Conservation (phyloP, 1,139 yeast genomes). For the Yamadazyma mexicana region DNA sequence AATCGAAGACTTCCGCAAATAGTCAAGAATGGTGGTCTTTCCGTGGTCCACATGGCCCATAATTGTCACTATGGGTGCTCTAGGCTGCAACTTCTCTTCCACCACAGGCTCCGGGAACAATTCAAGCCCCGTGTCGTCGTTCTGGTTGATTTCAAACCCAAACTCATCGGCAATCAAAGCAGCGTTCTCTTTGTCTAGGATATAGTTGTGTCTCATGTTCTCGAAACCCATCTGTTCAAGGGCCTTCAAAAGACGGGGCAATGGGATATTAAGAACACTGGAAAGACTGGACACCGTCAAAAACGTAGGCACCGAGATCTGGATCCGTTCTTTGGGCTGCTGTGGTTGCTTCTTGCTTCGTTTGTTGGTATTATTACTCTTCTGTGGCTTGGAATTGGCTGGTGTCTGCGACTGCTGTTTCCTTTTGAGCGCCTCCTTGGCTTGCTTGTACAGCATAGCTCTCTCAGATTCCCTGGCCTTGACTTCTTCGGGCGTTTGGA, state of each 20-base stretch:
- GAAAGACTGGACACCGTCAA: slow-evolving; percentile 77
- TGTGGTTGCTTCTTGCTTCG: slow-evolving; percentile 1
- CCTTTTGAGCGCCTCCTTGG: slow-evolving; percentile 18
- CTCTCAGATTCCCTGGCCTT: too few relatives aligned
- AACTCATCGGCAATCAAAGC: slow-evolving; percentile 85
- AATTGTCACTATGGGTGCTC: slow-evolving; percentile 95
- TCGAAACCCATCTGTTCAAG: slow-evolving; percentile 75
- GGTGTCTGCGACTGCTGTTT: slow-evolving; percentile 5
- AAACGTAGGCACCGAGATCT: slow-evolving; percentile 67
- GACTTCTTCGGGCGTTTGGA: background rate
- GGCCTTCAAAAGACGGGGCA: slow-evolving; percentile 57
- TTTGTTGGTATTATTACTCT: background rate
- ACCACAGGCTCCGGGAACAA: slow-evolving; percentile 47
- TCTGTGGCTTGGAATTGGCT: slow-evolving; percentile 6
- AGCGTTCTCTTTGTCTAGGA: slow-evolving; percentile 84
- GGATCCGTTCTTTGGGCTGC: slow-evolving; percentile 21
- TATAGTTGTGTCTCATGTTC: slow-evolving; percentile 71
- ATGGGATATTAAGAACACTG: slow-evolving; percentile 63
- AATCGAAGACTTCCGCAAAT: slow-evolving; percentile 77
- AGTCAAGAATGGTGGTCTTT: slow-evolving; percentile 89
- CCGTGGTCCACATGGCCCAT: slow-evolving; percentile 99
- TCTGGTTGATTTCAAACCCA: slow-evolving; percentile 66
- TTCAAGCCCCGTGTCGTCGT: slow-evolving; percentile 64
- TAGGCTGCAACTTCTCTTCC: slow-evolving; percentile 42
- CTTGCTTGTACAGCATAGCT: slow-evolving; percentile 11